Conservation (phyloP, 2,329 filamentous ascomycete species). For the Colletotrichum orchidophilum region DNA sequence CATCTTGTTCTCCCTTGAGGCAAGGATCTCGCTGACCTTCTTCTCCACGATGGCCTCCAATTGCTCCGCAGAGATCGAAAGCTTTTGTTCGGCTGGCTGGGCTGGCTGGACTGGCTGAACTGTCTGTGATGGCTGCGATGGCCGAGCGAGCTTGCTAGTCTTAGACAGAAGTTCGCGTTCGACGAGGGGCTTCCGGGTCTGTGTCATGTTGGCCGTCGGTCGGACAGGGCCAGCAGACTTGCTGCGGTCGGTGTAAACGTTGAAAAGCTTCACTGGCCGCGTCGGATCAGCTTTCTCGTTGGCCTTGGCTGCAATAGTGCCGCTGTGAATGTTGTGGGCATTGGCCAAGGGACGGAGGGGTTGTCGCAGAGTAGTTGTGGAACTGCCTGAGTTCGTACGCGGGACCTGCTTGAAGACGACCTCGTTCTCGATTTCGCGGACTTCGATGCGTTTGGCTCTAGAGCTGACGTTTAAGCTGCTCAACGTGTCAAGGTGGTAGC, state of each 20-base stretch:
- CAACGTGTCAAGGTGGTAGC: slow-evolving; percentile 92
- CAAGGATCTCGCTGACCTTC: slow-evolving; percentile 89
- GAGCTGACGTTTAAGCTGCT: slow-evolving; percentile 96
- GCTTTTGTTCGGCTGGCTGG: slow-evolving; percentile 38
- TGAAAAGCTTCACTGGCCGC: slow-evolving; percentile 85
- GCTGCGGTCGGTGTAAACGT: slow-evolving; percentile 82
- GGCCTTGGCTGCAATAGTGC: slow-evolving; percentile 60
- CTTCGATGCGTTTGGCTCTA: slow-evolving; percentile 94
- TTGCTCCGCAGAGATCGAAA: slow-evolving; percentile 72
- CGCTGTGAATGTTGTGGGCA: slow-evolving; percentile 77
- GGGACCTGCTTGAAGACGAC: slow-evolving; percentile 84
- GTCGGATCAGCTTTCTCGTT: slow-evolving; percentile 57
- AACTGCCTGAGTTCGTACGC: slow-evolving; percentile 54
- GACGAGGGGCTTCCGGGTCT: slow-evolving; percentile 54
- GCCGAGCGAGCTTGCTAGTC: slow-evolving; percentile 60
- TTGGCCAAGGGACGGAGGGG: slow-evolving; percentile 81
- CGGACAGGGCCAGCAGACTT: slow-evolving; percentile 53
- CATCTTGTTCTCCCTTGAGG: slow-evolving; percentile 73
- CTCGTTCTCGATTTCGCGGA: slow-evolving; percentile 95
- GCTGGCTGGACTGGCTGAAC: slow-evolving; percentile 6
- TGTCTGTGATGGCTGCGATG: background rate
- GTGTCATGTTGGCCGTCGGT: slow-evolving; percentile 45
- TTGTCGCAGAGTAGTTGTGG: slow-evolving; percentile 68
- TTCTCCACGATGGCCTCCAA: slow-evolving; percentile 94
- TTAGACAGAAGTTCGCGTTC: slow-evolving; percentile 49